Evolutionary conservation across 345 rosid species (phyloP).

Genomic region (Salix exigua): DNA sequence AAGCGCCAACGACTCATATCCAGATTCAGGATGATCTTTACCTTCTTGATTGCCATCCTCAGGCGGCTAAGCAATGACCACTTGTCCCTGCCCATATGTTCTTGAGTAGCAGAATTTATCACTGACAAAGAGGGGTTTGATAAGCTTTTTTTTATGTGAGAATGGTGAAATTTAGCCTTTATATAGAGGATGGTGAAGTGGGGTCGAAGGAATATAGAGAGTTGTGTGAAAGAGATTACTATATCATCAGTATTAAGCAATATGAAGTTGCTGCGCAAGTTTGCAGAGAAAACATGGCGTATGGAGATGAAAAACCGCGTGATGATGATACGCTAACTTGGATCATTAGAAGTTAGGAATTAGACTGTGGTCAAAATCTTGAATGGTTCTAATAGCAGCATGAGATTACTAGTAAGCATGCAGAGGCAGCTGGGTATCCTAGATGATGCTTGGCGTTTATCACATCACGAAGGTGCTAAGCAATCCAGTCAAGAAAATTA

Average conservation of each 20-base stretch:
- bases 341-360: neutral
- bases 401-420: neutral
- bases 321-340: too few relatives aligned
- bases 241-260: neutral
- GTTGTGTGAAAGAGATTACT: neutral
- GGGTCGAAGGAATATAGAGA: neutral
- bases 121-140: too few relatives aligned
- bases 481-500: too few relatives aligned
- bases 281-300: neutral
- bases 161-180: neutral
- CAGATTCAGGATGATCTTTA: constrained; percentile 48
- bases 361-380: neutral
- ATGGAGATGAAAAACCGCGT: neutral
- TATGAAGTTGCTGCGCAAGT: neutral
- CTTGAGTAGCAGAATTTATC: too few relatives aligned
- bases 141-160: too few relatives aligned
- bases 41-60: constrained; percentile 65
- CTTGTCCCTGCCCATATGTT: constrained; percentile 14
- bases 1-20: constrained; percentile 48
- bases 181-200: neutral
- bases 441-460: too few relatives aligned
- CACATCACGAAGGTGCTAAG: too few relatives aligned
- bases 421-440: neutral
- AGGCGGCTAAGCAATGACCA: constrained; percentile 52
- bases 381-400: neutral